phyloP scores from a whole-genome alignment of 2,329 filamentous ascomycete genomes.

The Xenosphaeropsis pyriputrescens region DNA sequence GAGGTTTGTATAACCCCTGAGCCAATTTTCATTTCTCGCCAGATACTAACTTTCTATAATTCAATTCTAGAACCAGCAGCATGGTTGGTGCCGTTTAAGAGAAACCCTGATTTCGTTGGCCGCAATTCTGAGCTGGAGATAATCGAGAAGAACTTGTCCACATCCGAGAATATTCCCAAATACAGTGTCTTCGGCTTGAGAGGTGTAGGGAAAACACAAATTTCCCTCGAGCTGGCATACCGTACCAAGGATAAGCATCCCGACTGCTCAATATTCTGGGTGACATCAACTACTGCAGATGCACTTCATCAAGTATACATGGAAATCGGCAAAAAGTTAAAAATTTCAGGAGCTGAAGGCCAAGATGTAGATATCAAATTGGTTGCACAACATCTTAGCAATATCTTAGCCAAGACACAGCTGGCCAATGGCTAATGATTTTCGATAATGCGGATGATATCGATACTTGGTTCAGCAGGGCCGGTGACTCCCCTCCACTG shows the following conservation, averaged over 20 bases:
- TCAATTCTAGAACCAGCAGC: not conserved
- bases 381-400: constrained; percentile 2
- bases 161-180: constrained; percentile 1
- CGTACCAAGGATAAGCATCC: constrained; percentile 4
- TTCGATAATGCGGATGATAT: constrained; percentile 29
- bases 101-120: constrained; percentile 4
- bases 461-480: constrained; percentile 13
- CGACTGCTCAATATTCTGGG: constrained; percentile 26
- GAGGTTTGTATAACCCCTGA: too few species aligned
- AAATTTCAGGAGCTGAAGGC: constrained; percentile 4
- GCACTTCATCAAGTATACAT: constrained; percentile 4
- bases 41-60: too few species aligned
- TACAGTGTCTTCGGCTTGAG: constrained; percentile 2
- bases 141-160: constrained; percentile 1
- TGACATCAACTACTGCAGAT: constrained; percentile 15
- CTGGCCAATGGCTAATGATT: constrained; percentile 24
- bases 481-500: constrained; percentile 1
- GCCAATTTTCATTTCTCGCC: too few species aligned
- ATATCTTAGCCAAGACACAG: constrained; percentile 5
- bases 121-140: constrained; percentile 3
- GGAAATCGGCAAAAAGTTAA: constrained; percentile 4
- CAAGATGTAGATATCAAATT: constrained; percentile 6
- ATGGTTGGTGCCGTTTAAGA: not conserved
- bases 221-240: constrained; percentile 6
- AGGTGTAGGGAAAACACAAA: constrained; percentile 7